phyloP scores from a whole-genome alignment of 1,284 basidiomycete species.

The Paramarasmius palmivorus region DNA sequence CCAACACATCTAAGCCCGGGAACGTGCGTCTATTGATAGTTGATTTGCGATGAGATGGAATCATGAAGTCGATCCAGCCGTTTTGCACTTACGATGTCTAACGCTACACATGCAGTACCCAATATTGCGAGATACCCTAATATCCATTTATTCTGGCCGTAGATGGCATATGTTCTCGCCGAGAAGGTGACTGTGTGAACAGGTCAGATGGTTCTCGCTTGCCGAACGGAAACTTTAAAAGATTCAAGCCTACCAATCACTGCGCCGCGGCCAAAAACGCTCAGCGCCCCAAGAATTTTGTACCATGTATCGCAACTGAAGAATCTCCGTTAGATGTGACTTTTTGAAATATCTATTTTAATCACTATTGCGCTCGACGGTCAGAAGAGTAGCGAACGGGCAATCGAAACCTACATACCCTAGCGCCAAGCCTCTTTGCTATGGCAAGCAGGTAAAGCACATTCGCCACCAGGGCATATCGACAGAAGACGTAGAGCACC shows the following conservation, averaged over 20 bases:
- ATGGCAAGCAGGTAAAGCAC: slow-evolving; percentile 34
- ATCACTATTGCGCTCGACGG: neutral
- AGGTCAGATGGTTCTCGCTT: neutral
- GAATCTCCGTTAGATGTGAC: slow-evolving; percentile 7
- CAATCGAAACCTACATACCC: slow-evolving; percentile 16
- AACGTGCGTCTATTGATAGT: slow-evolving; percentile 1
- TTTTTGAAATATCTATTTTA: neutral
- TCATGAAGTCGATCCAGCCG: neutral
- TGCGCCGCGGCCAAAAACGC: slow-evolving; percentile 13
- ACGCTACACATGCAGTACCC: slow-evolving; percentile 24
- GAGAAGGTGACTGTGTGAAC: slow-evolving; percentile 24
- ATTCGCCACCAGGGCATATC: slow-evolving; percentile 36
- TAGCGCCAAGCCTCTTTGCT: slow-evolving; percentile 10
- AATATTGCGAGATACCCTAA: slow-evolving; percentile 24
- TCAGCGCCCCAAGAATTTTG: slow-evolving; percentile 7
- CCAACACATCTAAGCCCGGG: slow-evolving; percentile 1
- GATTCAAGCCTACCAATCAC: slow-evolving; percentile 12
- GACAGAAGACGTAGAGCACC: slow-evolving; percentile 35
- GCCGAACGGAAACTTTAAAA: slow-evolving; percentile 8
- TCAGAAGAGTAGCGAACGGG: too few relatives aligned
- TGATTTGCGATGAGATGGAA: slow-evolving; percentile 15
- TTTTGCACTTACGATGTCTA: slow-evolving; percentile 26
- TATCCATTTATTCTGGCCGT: slow-evolving; percentile 21
- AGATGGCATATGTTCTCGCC: slow-evolving; percentile 29
- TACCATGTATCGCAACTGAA: slow-evolving; percentile 12